A percentile compares a stretch with the other conserved stretches of the same genome.
Evolutionary conservation across 306 rosid species (phyloP).

Genomic region (Coriaria nepalensis): DNA sequence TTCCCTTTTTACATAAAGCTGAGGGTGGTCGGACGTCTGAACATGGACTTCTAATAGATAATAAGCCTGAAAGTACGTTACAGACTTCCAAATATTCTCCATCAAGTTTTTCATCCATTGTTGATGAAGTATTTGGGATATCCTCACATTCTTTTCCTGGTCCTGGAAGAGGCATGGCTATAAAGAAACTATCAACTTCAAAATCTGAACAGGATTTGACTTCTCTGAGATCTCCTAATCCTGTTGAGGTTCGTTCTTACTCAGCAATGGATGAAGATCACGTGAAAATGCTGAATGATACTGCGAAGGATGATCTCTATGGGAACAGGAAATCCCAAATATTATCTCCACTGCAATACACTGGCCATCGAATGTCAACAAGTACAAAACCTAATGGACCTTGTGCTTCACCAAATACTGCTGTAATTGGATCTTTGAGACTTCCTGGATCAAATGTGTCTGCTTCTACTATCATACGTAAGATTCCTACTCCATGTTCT

Average conservation of each 20-base stretch:
- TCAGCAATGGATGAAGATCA: constrained; percentile 69
- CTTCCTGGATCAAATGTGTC: constrained; percentile 47
- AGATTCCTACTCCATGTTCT: constrained; percentile 36
- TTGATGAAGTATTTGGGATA: constrained; percentile 86
- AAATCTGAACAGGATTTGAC: constrained; percentile 96
- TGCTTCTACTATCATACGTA: constrained; percentile 71
- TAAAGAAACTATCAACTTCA: constrained; percentile 58
- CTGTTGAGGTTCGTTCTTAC: constrained; percentile 46
- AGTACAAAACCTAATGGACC: constrained; percentile 48
- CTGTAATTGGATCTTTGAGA: constrained; percentile 40
- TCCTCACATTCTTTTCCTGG: constrained; percentile 35
- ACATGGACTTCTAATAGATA: constrained; percentile 40
- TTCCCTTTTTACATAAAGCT: constrained; percentile 32
- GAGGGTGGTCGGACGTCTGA: constrained; percentile 43
- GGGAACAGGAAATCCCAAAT: constrained; percentile 48
- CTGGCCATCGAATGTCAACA: constrained; percentile 39
- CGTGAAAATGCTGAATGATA: constrained; percentile 41
- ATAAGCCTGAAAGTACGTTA: constrained; percentile 37
- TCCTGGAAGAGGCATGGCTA: constrained; percentile 44
- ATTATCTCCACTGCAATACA: constrained; percentile 56
- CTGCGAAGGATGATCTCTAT: constrained; percentile 45
- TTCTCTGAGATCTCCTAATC: constrained; percentile 61
- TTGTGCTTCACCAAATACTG: constrained; percentile 27
- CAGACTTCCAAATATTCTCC: constrained; percentile 48
- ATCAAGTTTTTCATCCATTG: constrained; percentile 83